Conservation (phyloP, 2,329 filamentous ascomycete species). For the Sporothrix pallida region DNA sequence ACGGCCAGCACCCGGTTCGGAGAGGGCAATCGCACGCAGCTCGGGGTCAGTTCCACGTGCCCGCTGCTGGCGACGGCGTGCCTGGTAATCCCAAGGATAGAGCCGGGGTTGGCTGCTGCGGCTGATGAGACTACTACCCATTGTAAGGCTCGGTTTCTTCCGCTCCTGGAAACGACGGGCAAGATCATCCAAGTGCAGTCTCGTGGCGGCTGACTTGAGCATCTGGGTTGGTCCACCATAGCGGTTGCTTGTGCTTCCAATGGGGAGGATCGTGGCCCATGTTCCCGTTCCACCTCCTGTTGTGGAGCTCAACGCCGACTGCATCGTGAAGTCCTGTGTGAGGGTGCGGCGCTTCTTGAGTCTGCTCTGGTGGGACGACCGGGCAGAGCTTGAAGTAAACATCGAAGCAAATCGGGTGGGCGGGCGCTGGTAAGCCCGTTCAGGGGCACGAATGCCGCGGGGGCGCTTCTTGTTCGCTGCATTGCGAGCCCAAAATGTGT, state of each 20-base stretch:
- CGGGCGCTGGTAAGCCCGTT: not conserved
- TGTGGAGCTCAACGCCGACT: constrained; percentile 17
- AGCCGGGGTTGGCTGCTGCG: constrained; percentile 34
- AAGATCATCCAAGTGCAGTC: constrained; percentile 32
- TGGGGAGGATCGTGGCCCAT: constrained; percentile 23
- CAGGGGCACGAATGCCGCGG: not conserved
- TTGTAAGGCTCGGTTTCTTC: not conserved
- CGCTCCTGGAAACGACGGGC: constrained; percentile 17
- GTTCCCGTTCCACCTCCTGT: constrained; percentile 26
- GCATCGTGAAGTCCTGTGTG: constrained; percentile 25
- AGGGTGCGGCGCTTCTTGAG: constrained; percentile 26
- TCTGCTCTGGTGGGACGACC: constrained; percentile 22
- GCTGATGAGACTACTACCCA: constrained; percentile 12
- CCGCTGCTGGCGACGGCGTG: constrained; percentile 32
- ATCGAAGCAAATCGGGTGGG: not conserved
- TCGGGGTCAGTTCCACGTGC: constrained; percentile 35
- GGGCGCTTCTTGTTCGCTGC: constrained; percentile 6
- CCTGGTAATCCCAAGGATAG: constrained; percentile 41
- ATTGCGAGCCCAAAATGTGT: not conserved
- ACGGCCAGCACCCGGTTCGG: not conserved
- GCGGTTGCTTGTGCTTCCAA: constrained; percentile 30
- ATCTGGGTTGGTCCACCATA: not conserved
- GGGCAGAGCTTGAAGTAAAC: constrained; percentile 20
- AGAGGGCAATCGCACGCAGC: constrained; percentile 35
- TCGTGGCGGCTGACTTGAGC: constrained; percentile 30